A percentile compares a stretch with the other conserved stretches of the same genome.
These are phyloP conservation scores for Tagetes patula DNA, from an alignment of 129 eudicot genomes.

Conservation along the genomic window DNA sequence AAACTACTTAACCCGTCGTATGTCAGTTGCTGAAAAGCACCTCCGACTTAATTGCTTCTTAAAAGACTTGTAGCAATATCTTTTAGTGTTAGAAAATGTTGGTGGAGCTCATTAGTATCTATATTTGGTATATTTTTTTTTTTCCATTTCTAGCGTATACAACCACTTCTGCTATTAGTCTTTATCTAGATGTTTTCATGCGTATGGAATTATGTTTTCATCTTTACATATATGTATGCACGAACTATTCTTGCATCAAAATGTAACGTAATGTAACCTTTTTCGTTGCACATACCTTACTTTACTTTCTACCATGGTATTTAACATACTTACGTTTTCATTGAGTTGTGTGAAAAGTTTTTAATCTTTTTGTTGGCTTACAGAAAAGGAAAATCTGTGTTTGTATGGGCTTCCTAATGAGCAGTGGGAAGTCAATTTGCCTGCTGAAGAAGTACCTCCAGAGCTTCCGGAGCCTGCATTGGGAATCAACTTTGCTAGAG, in stretches of 20 bases:
- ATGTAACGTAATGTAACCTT: neutral
- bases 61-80: neutral
- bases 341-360: neutral
- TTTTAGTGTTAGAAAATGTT: neutral
- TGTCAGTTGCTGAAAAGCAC: neutral
- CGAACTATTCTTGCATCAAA: neutral
- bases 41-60: neutral
- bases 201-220: neutral
- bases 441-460: constrained; percentile 68
- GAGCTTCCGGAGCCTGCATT: constrained; percentile 76
- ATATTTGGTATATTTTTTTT: neutral
- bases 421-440: constrained; percentile 65
- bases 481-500: constrained; percentile 70
- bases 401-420: constrained; percentile 64
- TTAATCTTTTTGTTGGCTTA: constrained; percentile 21
- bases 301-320: neutral
- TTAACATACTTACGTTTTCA: neutral
- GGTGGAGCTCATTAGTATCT: neutral
- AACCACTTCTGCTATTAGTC: neutral
- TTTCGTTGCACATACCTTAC: neutral
- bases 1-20: constrained; percentile 2
- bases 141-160: neutral
- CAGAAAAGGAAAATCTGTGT: constrained; percentile 70
- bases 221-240: neutral
- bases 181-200: neutral